Base-by-base conservation (phyloP, 805 yeast genomes). In the Torulaspora microellipsoides region DNA sequence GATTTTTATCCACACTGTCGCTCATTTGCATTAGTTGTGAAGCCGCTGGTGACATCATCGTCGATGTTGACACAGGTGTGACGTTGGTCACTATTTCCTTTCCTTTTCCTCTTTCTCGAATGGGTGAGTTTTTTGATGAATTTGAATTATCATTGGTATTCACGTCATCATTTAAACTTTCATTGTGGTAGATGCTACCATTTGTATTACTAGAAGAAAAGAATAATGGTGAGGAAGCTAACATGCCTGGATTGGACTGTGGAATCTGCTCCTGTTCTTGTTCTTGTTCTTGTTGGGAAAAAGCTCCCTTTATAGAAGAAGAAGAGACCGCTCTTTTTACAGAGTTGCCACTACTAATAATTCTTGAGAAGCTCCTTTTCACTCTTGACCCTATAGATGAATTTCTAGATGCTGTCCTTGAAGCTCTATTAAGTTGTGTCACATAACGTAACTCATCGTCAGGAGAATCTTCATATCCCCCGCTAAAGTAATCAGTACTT, bases 381-480 rank as follows among this genome's bases (percentile, higher is more conserved):
- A 60, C 56, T 34, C 55, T 55, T 13, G 61, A 52, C 11, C 64
- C 58, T 14, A 60, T 46, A 1, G 65, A 60, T 1, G 56, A 53
- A 38, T 51, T 49, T 40, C 58, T 46, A 8, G 42, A 41, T 2
- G 45, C 12, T 7, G 29, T 31, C 10, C 45, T 34, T 13, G 42
- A 35, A 4, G 13, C 15, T 15, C 34, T 42, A 31, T 44, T 40
- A 5, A 49, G 42, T 31, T 45, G 48, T 5, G 55, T 49, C 34
- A 51, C 49, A 36, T 47, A 49, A 20, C 38, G 44, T 13, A 49
- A 25, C 9, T 35, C 39, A 33, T 49, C 52, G 15, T 45, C 45
- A 17, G 31, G 34, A 15, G 36, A 29, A 4, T 36, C 39, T 31
- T 13, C n/a, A 23, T 35, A 37, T 31, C n/a, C 17, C 14, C 30